Conservation (phyloP, 805 yeast species). For the Pichia deserticola region DNA sequence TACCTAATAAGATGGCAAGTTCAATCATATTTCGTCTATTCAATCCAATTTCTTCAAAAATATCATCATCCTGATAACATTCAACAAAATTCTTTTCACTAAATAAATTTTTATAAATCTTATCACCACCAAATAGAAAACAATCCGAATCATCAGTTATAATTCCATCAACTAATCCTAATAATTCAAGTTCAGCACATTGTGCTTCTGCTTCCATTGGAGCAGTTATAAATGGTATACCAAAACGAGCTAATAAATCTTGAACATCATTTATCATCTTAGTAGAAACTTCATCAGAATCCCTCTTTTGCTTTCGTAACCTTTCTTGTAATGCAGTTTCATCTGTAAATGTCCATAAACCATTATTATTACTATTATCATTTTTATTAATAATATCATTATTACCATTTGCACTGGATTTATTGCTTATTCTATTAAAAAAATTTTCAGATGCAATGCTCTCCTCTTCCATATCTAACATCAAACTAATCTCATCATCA, state of each 20-base stretch:
- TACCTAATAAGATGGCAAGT: constrained; percentile 78
- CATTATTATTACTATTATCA: not conserved
- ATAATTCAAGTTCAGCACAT: constrained; percentile 70
- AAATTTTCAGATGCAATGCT: constrained; percentile 66
- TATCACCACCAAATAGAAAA: constrained; percentile 83
- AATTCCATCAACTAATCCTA: constrained; percentile 84
- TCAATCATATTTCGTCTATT: constrained; percentile 60
- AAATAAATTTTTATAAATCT: constrained; percentile 86
- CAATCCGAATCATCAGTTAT: constrained; percentile 98
- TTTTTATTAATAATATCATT: constrained; percentile 23
- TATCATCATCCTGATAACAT: constrained; percentile 55
- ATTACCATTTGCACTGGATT: constrained; percentile 10
- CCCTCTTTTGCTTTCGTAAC: constrained; percentile 64
- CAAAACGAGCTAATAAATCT: constrained; percentile 77
- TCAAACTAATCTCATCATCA: constrained; percentile 66
- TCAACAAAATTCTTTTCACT: constrained; percentile 90
- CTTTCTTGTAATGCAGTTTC: constrained; percentile 52
- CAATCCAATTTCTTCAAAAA: constrained; percentile 60
- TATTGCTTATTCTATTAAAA: constrained; percentile 11
- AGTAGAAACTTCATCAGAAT: constrained; percentile 84
- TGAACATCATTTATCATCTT: constrained; percentile 88
- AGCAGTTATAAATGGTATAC: constrained; percentile 90
- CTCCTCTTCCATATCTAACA: constrained; percentile 59
- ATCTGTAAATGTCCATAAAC: constrained; percentile 29
- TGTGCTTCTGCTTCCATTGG: constrained; percentile 99